Conservation (phyloP, 2,329 filamentous ascomycete species). For the Thermothelomyces thermophilus region DNA sequence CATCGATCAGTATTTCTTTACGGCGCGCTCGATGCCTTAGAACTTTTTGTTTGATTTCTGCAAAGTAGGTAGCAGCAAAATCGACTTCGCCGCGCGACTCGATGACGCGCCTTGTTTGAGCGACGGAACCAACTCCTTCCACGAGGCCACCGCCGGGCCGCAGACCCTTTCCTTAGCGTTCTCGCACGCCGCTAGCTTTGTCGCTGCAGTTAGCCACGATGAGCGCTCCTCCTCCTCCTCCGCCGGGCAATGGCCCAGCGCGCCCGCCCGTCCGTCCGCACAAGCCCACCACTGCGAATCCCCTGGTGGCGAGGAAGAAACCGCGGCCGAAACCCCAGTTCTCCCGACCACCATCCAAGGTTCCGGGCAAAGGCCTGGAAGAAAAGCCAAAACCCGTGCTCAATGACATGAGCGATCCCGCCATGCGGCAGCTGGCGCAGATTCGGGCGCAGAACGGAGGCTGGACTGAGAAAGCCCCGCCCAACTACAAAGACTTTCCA, state of each 20-base stretch:
- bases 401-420: slow-evolving; percentile 20
- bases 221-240: slow-evolving; percentile 38
- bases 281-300: slow-evolving; percentile 49
- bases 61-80: neutral
- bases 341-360: slow-evolving; percentile 9
- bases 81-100: neutral
- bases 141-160: neutral
- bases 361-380: slow-evolving; percentile 4
- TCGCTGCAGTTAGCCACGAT: slow-evolving; percentile 26
- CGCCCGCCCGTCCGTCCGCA: slow-evolving; percentile 13
- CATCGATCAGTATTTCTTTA: neutral
- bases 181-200: neutral
- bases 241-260: slow-evolving; percentile 26
- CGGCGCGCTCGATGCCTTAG: neutral
- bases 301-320: slow-evolving; percentile 57
- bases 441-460: slow-evolving; percentile 39
- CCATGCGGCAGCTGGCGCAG: slow-evolving; percentile 31
- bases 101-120: slow-evolving; percentile 16
- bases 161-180: neutral
- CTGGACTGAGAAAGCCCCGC: slow-evolving; percentile 48
- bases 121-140: neutral
- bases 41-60: neutral
- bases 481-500: slow-evolving; percentile 51
- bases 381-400: slow-evolving; percentile 24
- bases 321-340: slow-evolving; percentile 33